Evolutionary conservation across 805 yeast species (phyloP).

Genomic region (Starmera amethionina): DNA sequence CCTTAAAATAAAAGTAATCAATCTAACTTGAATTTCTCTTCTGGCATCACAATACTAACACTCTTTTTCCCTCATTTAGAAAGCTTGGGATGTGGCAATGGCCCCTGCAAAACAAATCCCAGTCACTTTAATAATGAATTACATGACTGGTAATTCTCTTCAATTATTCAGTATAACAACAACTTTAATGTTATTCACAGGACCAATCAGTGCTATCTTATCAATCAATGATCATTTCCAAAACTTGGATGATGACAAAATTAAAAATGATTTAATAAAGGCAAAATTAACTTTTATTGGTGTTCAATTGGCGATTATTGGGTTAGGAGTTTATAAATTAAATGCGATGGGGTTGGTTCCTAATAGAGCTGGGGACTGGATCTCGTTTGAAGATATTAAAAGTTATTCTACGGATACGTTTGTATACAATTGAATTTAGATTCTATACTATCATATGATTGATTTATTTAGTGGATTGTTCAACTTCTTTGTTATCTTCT

Average conservation of each 20-base stretch:
- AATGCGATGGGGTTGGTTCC: constrained; percentile 88
- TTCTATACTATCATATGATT: too few relatives aligned
- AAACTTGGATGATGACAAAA: constrained; percentile 29
- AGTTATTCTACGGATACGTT: background rate
- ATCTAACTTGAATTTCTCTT: too few relatives aligned
- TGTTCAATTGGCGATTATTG: constrained; percentile 45
- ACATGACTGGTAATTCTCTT: constrained; percentile 84
- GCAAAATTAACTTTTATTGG: constrained; percentile 26
- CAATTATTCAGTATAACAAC: constrained; percentile 89
- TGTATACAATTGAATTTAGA: too few relatives aligned
- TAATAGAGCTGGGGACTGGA: constrained; percentile 81
- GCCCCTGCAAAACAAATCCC: constrained; percentile 83
- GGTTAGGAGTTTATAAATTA: constrained; percentile 77
- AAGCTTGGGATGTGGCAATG: constrained; percentile 81
- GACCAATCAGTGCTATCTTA: constrained; percentile 66
- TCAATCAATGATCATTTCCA: constrained; percentile 46
- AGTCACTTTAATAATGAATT: constrained; percentile 83
- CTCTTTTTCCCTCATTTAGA: constrained; percentile 30
- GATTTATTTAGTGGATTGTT: background rate
- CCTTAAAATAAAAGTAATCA: too few relatives aligned
- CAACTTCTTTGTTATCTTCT: background rate
- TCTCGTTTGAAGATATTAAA: constrained; percentile 58
- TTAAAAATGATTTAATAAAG: constrained; percentile 19
- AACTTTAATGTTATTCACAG: constrained; percentile 74
- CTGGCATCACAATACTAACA: background rate